Evolutionary conservation across 2,329 filamentous ascomycete species (phyloP).

Genomic region (Colletotrichum endophyticum): DNA sequence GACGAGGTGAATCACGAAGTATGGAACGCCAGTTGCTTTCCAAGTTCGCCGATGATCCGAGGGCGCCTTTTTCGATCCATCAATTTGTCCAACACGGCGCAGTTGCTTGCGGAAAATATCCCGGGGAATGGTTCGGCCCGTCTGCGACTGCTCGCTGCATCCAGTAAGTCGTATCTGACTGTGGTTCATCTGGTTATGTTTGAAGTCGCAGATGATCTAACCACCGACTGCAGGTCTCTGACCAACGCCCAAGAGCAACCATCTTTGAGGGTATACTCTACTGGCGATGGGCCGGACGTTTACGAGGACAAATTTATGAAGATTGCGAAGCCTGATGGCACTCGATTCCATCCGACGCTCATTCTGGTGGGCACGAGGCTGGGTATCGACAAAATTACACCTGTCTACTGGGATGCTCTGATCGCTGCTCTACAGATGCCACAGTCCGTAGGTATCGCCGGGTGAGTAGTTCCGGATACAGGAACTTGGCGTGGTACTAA

Average conservation of each 20-base stretch:
- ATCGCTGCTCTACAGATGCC: slow-evolving; percentile 83
- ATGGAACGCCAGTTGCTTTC: slow-evolving; percentile 76
- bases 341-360: slow-evolving; percentile 79
- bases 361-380: slow-evolving; percentile 88
- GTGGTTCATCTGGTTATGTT: not conserved
- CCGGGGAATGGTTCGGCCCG: slow-evolving; percentile 98
- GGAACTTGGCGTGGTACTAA: not conserved
- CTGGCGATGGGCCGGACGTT: slow-evolving; percentile 88
- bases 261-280: slow-evolving; percentile 81
- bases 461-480: slow-evolving; percentile 58
- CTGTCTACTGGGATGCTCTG: slow-evolving; percentile 94
- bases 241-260: slow-evolving; percentile 65
- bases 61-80: slow-evolving; percentile 92
- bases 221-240: slow-evolving; percentile 64
- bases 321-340: slow-evolving; percentile 71
- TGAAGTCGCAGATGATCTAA: not conserved
- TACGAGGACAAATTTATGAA: slow-evolving; percentile 89
- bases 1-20: slow-evolving; percentile 59
- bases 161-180: slow-evolving; percentile 62
- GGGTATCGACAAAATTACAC: slow-evolving; percentile 92
- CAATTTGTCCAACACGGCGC: slow-evolving; percentile 91
- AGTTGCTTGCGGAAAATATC: slow-evolving; percentile 87
- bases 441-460: slow-evolving; percentile 95
- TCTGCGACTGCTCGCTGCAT: slow-evolving; percentile 95
- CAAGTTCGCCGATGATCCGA: slow-evolving; percentile 85